Evolutionary conservation across 306 rosid genomes (phyloP).

Genomic region (Trifolium subterraneum): DNA sequence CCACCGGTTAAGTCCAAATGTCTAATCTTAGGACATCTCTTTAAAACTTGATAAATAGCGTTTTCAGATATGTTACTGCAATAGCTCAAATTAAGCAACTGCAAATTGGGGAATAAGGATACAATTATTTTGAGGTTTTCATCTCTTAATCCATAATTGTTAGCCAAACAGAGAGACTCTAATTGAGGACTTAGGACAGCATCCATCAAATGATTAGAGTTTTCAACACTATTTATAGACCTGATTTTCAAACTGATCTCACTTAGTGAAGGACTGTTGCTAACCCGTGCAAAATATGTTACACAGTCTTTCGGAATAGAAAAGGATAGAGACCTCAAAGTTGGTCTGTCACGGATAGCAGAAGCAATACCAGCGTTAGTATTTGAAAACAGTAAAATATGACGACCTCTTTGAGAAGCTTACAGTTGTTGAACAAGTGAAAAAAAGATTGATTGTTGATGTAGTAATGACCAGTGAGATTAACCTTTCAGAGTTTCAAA

Average conservation of each 20-base stretch:
- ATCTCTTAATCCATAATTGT: conserved; percentile 40
- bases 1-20: conserved; percentile 46
- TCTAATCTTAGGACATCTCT: conserved; percentile 58
- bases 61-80: conserved; percentile 47
- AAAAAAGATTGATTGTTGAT: no score
- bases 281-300: conserved; percentile 35
- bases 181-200: conserved; percentile 51
- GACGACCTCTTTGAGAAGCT: no score
- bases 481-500: no score
- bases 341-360: no score
- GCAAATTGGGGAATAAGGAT: conserved; percentile 56
- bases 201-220: neutral
- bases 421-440: no score
- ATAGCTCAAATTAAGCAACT: conserved; percentile 53
- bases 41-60: conserved; percentile 49
- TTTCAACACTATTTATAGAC: conserved; percentile 28
- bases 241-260: conserved; percentile 60
- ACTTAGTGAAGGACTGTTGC: conserved; percentile 55
- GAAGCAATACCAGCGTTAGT: no score
- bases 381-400: no score
- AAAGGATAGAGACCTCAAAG: conserved; percentile 48
- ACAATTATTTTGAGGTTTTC: conserved; percentile 40
- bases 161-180: conserved; percentile 52
- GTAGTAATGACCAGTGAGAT: no score
- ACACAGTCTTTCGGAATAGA: no score